These are phyloP conservation scores for Nidularia pulvinata DNA, from an alignment of 768 basidiomycete genomes.

Conservation along the genomic window DNA sequence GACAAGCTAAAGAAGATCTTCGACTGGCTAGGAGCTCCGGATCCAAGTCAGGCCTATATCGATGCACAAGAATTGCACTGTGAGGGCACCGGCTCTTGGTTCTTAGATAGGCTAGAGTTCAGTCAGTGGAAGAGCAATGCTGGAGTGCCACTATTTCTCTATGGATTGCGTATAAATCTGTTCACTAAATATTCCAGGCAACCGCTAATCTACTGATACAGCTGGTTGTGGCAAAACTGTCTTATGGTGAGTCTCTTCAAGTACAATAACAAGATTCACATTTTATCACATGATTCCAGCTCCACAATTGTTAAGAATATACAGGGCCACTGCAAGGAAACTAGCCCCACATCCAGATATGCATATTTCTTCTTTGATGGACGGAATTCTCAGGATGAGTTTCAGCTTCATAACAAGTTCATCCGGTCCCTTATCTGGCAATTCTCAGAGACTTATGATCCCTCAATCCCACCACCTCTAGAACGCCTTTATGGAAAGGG, in stretches of 20 bases:
- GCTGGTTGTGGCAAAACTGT: neutral
- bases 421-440: neutral
- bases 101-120: neutral
- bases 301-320: neutral
- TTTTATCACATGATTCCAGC: neutral
- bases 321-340: neutral
- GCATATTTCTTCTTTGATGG: neutral
- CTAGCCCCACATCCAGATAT: neutral
- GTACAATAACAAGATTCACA: neutral
- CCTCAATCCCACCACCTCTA: neutral
- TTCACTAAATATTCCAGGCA: neutral
- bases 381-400: neutral
- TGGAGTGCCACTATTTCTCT: neutral
- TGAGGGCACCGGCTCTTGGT: neutral
- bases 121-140: neutral
- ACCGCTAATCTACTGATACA: neutral
- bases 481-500: neutral
- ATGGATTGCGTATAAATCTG: neutral
- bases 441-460: neutral
- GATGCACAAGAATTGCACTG: neutral
- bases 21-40: neutral
- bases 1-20: neutral
- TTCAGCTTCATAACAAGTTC: neutral
- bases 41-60: neutral
- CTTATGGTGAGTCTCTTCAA: neutral